Conservation (phyloP, 805 yeast species). For the Nakazawaea ambrosiae region DNA sequence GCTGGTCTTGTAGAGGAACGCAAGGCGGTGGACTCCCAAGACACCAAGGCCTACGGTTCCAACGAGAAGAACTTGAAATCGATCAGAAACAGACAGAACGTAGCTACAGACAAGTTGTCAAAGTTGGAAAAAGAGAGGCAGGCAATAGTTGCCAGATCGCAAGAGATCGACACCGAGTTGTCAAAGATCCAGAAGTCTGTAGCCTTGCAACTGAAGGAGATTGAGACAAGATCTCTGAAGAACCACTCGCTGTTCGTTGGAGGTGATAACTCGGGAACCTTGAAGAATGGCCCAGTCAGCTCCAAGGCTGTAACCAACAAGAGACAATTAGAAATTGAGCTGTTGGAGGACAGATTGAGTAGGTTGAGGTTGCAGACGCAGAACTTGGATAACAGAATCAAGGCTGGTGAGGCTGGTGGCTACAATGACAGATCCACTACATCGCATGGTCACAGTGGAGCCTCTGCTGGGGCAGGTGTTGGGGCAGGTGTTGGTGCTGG, state of each 20-base stretch:
- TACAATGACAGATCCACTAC: slow-evolving; percentile 3
- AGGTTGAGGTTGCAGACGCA: slow-evolving; percentile 4
- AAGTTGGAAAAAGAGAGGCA: slow-evolving; percentile 2
- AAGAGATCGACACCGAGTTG: slow-evolving; percentile 1
- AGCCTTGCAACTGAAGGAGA: background rate
- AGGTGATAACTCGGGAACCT: background rate
- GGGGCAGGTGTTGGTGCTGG: slow-evolving; percentile 3
- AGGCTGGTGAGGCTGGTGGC: slow-evolving; percentile 1
- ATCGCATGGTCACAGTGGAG: background rate
- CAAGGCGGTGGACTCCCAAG: background rate
- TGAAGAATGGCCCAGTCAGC: slow-evolving; percentile 4
- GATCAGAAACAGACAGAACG: background rate
- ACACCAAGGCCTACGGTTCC: slow-evolving; percentile 1
- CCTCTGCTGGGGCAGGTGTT: background rate
- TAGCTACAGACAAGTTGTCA: background rate
- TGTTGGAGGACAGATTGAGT: slow-evolving; percentile 8
- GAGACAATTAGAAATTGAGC: slow-evolving; percentile 5
- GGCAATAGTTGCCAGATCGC: background rate
- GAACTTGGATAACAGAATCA: slow-evolving; percentile 3
- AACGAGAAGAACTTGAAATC: background rate
- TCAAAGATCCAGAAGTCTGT: slow-evolving; percentile 1
- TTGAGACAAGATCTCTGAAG: background rate
- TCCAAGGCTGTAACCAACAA: background rate
- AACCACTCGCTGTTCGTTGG: background rate
- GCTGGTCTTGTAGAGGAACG: slow-evolving; percentile 4